Evolutionary conservation across 140 eudicot genomes (phyloP).

Genomic region (Bidens hawaiensis): DNA sequence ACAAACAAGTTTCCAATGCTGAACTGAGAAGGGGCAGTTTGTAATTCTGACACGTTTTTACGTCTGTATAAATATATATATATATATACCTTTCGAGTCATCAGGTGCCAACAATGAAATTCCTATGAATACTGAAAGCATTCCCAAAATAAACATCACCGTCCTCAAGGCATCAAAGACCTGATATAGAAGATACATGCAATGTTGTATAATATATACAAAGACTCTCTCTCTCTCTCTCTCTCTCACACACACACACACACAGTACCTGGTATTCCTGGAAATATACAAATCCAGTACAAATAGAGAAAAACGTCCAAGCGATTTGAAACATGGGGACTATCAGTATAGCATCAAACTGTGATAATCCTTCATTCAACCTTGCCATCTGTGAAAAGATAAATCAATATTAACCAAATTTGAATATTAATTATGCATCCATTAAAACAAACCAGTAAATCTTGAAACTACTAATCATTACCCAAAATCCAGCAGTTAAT

Average conservation of each 20-base stretch:
- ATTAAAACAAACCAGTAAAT: background rate
- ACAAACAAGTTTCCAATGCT: constrained; percentile 12
- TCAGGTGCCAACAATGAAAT: constrained; percentile 89
- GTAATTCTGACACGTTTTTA: background rate
- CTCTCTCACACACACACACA: background rate
- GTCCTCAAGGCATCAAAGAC: constrained; percentile 78
- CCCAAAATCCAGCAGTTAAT: constrained; percentile 98
- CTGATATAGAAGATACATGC: constrained; percentile 39
- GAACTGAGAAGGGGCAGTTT: background rate
- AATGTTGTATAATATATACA: constrained; percentile 8
- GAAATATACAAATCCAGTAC: constrained; percentile 97
- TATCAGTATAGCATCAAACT: constrained; percentile 87
- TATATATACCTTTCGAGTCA: constrained; percentile 68
- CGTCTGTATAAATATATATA: background rate
- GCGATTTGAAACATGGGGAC: constrained; percentile 99
- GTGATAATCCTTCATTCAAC: constrained; percentile 86
- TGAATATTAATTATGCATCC: background rate
- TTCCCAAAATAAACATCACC: constrained; percentile 85
- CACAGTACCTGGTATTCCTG: constrained; percentile 88
- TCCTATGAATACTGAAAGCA: constrained; percentile 88
- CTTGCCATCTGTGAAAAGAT: constrained; percentile 75
- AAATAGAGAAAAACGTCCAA: constrained; percentile 95
- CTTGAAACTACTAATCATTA: constrained; percentile 26
- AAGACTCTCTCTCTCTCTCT: background rate
- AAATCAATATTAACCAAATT: constrained; percentile 3